Evolutionary conservation across 2,329 filamentous ascomycete species (phyloP).

Genomic region (Aurifilum marmelostoma): DNA sequence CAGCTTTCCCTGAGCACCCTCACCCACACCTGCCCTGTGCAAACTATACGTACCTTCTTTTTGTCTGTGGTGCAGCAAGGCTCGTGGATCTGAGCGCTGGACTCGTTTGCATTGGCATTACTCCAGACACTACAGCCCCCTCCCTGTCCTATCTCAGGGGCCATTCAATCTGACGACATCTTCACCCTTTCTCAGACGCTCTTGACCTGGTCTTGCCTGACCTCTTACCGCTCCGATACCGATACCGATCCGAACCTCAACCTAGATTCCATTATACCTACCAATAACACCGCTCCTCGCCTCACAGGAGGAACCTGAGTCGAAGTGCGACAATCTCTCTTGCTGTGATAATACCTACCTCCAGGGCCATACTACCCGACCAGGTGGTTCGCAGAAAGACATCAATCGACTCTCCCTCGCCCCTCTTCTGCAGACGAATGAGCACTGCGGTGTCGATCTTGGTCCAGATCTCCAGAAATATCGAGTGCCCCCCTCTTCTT

Average conservation of each 20-base stretch:
- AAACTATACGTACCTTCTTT: background rate
- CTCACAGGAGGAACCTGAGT: background rate
- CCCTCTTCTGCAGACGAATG: background rate
- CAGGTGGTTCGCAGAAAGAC: background rate
- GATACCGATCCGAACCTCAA: background rate
- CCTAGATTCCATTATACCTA: background rate
- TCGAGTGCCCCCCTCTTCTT: slow-evolving; percentile 15
- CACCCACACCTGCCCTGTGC: background rate
- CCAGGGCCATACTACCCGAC: background rate
- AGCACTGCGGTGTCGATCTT: slow-evolving; percentile 2
- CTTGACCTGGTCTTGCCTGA: background rate
- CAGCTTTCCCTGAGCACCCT: background rate
- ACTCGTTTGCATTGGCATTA: background rate
- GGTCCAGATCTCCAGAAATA: slow-evolving; percentile 6
- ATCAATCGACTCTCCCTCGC: background rate
- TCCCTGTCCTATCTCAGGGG: background rate
- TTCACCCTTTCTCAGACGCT: slow-evolving; percentile 7
- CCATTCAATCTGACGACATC: background rate
- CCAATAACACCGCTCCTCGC: background rate
- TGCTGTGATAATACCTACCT: background rate
- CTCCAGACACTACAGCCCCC: background rate
- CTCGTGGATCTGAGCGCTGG: background rate
- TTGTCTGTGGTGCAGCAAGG: background rate
- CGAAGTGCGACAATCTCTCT: no score
- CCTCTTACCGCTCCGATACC: background rate